phyloP scores from a whole-genome alignment of 1,284 basidiomycete species.

The Moesziomyces sp. region DNA sequence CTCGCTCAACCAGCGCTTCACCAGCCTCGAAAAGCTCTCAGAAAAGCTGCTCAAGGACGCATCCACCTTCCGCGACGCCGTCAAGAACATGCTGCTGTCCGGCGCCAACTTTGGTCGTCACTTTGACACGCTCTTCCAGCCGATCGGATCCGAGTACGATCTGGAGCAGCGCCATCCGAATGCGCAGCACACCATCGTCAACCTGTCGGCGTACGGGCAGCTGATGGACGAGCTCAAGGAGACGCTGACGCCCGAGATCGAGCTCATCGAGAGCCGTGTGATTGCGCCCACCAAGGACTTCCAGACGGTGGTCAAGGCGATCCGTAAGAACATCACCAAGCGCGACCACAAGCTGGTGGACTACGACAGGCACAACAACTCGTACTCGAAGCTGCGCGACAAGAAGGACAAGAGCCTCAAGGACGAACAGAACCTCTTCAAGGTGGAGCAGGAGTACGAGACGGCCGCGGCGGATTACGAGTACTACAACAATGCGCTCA shows the following conservation, averaged over 20 bases:
- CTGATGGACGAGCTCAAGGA: slow-evolving; percentile 84
- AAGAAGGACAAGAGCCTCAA: slow-evolving; percentile 77
- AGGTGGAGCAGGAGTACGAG: slow-evolving; percentile 99
- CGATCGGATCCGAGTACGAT: slow-evolving; percentile 77
- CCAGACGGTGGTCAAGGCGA: slow-evolving; percentile 83
- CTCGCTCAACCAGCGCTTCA: slow-evolving; percentile 72
- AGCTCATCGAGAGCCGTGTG: slow-evolving; percentile 90
- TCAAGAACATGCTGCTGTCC: slow-evolving; percentile 76
- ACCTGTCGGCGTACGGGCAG: slow-evolving; percentile 78
- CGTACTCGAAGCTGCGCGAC: slow-evolving; percentile 90
- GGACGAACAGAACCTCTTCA: slow-evolving; percentile 67
- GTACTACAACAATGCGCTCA: slow-evolving; percentile 89
- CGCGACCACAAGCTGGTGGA: slow-evolving; percentile 97
- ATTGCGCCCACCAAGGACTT: slow-evolving; percentile 88
- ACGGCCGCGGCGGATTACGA: slow-evolving; percentile 94
- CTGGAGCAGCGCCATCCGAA: slow-evolving; percentile 82
- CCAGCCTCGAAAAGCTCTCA: slow-evolving; percentile 79
- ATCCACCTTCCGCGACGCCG: slow-evolving; percentile 80
- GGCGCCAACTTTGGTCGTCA: slow-evolving; percentile 81
- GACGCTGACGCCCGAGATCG: slow-evolving; percentile 87
- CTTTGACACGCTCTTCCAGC: slow-evolving; percentile 74
- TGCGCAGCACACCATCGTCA: slow-evolving; percentile 80
- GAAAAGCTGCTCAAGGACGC: slow-evolving; percentile 94
- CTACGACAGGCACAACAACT: slow-evolving; percentile 96
- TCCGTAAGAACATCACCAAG: slow-evolving; percentile 94